Evolutionary conservation across 306 rosid species (phyloP).

Genomic region (Lablab purpureus): DNA sequence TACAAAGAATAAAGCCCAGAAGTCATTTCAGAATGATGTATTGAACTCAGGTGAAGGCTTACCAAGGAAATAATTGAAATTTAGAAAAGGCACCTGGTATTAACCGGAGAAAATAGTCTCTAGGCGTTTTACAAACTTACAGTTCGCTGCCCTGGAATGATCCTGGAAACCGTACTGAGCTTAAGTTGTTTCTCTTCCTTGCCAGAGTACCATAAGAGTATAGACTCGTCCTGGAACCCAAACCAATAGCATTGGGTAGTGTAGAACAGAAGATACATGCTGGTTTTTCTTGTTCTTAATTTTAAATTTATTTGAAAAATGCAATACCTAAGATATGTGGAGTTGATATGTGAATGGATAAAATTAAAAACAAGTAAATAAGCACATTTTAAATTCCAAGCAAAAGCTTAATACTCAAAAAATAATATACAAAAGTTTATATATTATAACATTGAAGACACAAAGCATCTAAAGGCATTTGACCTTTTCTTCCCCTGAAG

Average conservation of each 20-base stretch:
- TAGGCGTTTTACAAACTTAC: slow-evolving; percentile 68
- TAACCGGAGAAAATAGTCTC: slow-evolving; percentile 31
- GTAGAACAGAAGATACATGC: slow-evolving; percentile 41
- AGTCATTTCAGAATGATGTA: slow-evolving; percentile 1
- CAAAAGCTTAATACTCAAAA: slow-evolving; percentile 23
- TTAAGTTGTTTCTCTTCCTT: slow-evolving; percentile 86
- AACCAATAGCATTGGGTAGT: slow-evolving; percentile 36
- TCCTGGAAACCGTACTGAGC: slow-evolving; percentile 78
- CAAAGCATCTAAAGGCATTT: slow-evolving; percentile 21
- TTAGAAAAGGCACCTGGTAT: slow-evolving; percentile 30
- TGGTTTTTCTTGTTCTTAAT: slow-evolving; percentile 18
- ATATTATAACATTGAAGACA: slow-evolving; percentile 16
- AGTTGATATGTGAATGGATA: slow-evolving; percentile 14
- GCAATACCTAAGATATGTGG: slow-evolving; percentile 3
- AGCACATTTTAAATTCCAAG: slow-evolving; percentile 25
- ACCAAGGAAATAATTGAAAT: slow-evolving; percentile 19
- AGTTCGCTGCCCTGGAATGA: slow-evolving; percentile 97
- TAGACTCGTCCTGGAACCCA: slow-evolving; percentile 79
- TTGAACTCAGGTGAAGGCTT: slow-evolving; percentile 40
- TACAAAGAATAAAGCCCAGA: slow-evolving; percentile 22
- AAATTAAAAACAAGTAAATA: slow-evolving; percentile 39
- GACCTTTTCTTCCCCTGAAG: slow-evolving; percentile 27
- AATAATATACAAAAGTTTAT: slow-evolving; percentile 3
- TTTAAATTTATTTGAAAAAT: slow-evolving; percentile 27
- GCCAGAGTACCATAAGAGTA: slow-evolving; percentile 89